These are phyloP conservation scores for Psilocybe subaeruginosa DNA, from an alignment of 768 basidiomycete species.

Conservation along the genomic window DNA sequence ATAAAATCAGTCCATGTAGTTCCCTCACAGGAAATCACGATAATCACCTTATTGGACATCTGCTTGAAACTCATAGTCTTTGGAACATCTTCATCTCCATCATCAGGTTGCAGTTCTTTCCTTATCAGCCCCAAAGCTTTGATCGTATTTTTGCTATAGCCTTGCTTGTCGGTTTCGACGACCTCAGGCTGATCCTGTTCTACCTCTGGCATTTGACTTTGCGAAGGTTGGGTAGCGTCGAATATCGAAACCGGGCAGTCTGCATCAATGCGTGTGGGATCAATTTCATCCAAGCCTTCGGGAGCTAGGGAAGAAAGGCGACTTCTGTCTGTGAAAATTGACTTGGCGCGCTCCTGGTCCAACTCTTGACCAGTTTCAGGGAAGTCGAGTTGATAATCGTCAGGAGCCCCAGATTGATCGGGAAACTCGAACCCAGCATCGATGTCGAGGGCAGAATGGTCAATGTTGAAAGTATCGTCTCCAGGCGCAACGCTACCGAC, in stretches of 20 bases:
- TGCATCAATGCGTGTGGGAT: slow-evolving; percentile 68
- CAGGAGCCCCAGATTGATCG: slow-evolving; percentile 54
- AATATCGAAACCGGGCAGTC: slow-evolving; percentile 83
- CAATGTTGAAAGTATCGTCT: slow-evolving; percentile 56
- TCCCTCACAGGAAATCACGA: neutral
- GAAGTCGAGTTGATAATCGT: slow-evolving; percentile 77
- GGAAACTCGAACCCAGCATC: slow-evolving; percentile 61
- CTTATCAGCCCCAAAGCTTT: slow-evolving; percentile 81
- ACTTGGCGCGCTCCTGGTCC: slow-evolving; percentile 48
- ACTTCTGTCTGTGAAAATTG: slow-evolving; percentile 55
- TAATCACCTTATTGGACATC: slow-evolving; percentile 74
- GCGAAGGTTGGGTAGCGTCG: slow-evolving; percentile 61
- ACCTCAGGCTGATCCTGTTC: slow-evolving; percentile 30
- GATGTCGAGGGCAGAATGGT: slow-evolving; percentile 40
- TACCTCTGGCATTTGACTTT: slow-evolving; percentile 42
- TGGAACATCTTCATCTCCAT: slow-evolving; percentile 41
- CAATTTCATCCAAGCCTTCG: slow-evolving; percentile 42
- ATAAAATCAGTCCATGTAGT: neutral
- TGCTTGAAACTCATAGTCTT: slow-evolving; percentile 77
- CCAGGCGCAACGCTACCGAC: slow-evolving; percentile 68
- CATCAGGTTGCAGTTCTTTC: slow-evolving; percentile 63
- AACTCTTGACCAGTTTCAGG: slow-evolving; percentile 52
- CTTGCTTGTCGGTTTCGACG: slow-evolving; percentile 60
- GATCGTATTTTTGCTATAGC: slow-evolving; percentile 88
- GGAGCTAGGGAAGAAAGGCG: slow-evolving; percentile 69